Percentiles rank a stretch among this genome's conserved stretches.
Evolutionary conservation across 441 rosid genomes (phyloP).

Genomic region (Jatropha multifida): DNA sequence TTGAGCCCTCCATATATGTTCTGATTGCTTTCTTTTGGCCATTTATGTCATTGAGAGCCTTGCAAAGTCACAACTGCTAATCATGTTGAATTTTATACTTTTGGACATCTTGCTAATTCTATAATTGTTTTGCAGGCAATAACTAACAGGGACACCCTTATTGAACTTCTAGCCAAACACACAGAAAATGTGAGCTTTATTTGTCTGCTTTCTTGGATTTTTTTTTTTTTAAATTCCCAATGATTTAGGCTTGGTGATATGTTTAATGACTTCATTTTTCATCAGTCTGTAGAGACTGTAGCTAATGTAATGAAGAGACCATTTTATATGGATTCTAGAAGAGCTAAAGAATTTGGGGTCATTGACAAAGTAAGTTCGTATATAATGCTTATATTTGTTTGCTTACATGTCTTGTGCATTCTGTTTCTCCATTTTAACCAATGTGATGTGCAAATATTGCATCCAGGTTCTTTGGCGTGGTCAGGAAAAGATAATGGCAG

Average conservation of each 20-base stretch:
- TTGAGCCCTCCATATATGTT: neutral
- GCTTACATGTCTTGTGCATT: neutral
- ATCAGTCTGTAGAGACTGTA: constrained; percentile 66
- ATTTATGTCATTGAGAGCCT: neutral
- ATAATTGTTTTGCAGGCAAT: constrained; percentile 49
- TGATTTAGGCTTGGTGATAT: constrained; percentile 13
- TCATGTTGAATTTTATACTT: neutral
- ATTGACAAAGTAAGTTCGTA: constrained; percentile 59
- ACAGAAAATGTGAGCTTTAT: constrained; percentile 66
- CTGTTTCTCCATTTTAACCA: neutral
- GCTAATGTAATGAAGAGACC: constrained; percentile 64
- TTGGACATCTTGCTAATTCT: neutral
- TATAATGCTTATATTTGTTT: neutral
- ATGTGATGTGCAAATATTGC: constrained; percentile 10
- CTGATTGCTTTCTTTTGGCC: neutral
- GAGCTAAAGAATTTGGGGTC: constrained; percentile 84
- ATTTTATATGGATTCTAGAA: constrained; percentile 69
- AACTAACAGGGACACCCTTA: constrained; percentile 64
- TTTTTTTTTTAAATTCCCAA: neutral
- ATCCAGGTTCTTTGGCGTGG: constrained; percentile 76
- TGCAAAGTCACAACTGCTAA: neutral
- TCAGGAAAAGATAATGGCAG: constrained; percentile 64
- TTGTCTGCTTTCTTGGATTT: constrained; percentile 13
- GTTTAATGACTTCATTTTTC: constrained; percentile 16
- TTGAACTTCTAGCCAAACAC: constrained; percentile 80